These are phyloP conservation scores for Coelastrella sp. DNA, from an alignment of 139 green algal species.

Conservation along the genomic window DNA sequence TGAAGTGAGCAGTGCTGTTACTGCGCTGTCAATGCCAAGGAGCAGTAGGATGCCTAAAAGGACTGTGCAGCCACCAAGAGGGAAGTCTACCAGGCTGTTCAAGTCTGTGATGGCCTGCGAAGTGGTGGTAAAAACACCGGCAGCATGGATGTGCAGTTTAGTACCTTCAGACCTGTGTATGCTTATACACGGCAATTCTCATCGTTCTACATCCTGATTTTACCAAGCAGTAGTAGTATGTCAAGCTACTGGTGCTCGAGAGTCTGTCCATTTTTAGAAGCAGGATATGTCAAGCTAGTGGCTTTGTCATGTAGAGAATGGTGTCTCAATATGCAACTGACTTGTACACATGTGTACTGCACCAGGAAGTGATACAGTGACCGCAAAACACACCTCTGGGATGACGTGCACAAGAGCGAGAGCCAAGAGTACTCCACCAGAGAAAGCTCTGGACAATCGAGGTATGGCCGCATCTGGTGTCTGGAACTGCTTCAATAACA, in stretches of 20 bases:
- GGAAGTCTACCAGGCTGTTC: slow-evolving; percentile 8
- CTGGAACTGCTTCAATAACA: slow-evolving; percentile 33
- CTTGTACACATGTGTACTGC: neutral
- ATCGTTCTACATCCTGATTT: too few relatives aligned
- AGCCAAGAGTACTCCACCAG: slow-evolving; percentile 15
- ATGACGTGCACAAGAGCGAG: slow-evolving; percentile 49
- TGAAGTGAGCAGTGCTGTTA: slow-evolving; percentile 34
- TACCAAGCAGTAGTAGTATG: too few relatives aligned
- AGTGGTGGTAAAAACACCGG: too few relatives aligned
- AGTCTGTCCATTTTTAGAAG: too few relatives aligned
- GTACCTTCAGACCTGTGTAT: too few relatives aligned
- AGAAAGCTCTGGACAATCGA: slow-evolving; percentile 19
- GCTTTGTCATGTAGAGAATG: too few relatives aligned
- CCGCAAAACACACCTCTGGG: neutral
- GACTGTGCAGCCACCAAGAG: slow-evolving; percentile 30
- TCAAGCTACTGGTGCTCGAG: too few relatives aligned
- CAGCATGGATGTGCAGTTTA: too few relatives aligned
- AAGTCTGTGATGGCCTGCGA: slow-evolving; percentile 4
- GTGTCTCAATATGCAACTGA: too few relatives aligned
- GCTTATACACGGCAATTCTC: too few relatives aligned
- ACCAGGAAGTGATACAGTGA: neutral
- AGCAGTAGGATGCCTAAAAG: slow-evolving; percentile 36
- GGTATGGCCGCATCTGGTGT: slow-evolving; percentile 17
- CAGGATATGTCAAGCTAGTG: too few relatives aligned
- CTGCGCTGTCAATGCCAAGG: slow-evolving; percentile 33